phyloP scores from a whole-genome alignment of 2,329 filamentous ascomycete species.

The Rhinocladiella mackenziei region DNA sequence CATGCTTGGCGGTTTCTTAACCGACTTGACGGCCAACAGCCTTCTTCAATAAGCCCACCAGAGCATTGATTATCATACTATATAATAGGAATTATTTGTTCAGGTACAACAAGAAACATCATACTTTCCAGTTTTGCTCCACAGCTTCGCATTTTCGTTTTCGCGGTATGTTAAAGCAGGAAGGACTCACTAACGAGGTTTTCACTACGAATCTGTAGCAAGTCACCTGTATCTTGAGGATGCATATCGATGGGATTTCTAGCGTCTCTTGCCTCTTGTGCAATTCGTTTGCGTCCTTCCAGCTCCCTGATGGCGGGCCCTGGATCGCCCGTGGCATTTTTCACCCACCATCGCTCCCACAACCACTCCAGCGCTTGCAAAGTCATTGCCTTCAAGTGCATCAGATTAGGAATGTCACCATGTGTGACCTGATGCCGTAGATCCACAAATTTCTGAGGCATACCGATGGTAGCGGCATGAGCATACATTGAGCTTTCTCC shows the following conservation, averaged over 20 bases:
- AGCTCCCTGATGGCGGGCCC: slow-evolving; percentile 17
- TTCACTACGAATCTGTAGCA: too few relatives aligned
- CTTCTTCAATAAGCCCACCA: too few relatives aligned
- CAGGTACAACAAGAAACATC: too few relatives aligned
- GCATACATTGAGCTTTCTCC: slow-evolving; percentile 31
- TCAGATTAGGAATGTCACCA: slow-evolving; percentile 68
- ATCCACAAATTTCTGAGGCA: slow-evolving; percentile 66
- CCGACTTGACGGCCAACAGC: too few relatives aligned
- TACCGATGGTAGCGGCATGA: slow-evolving; percentile 25
- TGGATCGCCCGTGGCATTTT: slow-evolving; percentile 23
- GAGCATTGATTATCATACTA: too few relatives aligned
- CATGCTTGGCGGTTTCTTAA: too few relatives aligned
- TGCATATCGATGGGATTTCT: not conserved
- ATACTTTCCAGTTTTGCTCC: too few relatives aligned
- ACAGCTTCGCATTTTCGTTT: too few relatives aligned
- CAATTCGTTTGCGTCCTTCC: slow-evolving; percentile 14
- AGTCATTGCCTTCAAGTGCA: slow-evolving; percentile 62
- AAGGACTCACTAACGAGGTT: too few relatives aligned
- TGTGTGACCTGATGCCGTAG: slow-evolving; percentile 78
- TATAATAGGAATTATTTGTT: too few relatives aligned
- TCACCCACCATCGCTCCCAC: slow-evolving; percentile 51
- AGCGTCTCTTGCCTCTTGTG: slow-evolving; percentile 9
- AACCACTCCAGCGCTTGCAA: slow-evolving; percentile 68
- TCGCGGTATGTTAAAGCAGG: too few relatives aligned
- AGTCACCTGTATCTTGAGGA: not conserved